Evolutionary conservation across 1,284 basidiomycete genomes (phyloP), one percentile per base, ranked within the genome.

Genomic region (Boletellus sp.): DNA sequence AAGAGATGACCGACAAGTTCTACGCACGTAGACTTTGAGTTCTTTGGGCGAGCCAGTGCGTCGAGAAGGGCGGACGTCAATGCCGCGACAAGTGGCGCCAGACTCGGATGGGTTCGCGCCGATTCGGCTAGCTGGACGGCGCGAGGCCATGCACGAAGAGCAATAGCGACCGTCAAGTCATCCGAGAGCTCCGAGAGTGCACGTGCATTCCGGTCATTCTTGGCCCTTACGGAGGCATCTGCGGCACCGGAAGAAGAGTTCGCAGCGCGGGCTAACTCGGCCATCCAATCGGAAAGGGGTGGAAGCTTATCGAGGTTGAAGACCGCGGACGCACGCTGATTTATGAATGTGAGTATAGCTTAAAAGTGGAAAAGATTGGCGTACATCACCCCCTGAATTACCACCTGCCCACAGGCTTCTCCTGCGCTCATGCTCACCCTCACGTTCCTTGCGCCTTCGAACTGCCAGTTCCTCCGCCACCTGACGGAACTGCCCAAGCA

Each of bases 141-240:
- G 60, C 88, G 83, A 30, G 90, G 85, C 90, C 93, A 98, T 60
- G 93, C 85, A 45, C 91, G 80, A 45, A 94, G 75, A 1, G 95
- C 91, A 56, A 98, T 95, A 3, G 91, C 83, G 15, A 99, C 94
- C 0, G 91, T 91, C 10, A 98, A 72, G 44, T 96, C 86, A 66
- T 99, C 97, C 4, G 88, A 84, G 73, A 93, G 94, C 56, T 97
- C 93, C 50, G 88, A 86, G 19, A 93, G 83, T 85, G 90, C 97
- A 16, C 87, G 80, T 5, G 84, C 73, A 68, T 96, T 91, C 49
- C 83, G 80, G 60, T 91, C 89, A 0, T 79, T 74, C 64, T 88
- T 89, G 54, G 85, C 84, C 62, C 85, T 86, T 12, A 79, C 58
- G 74, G 74, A 48, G 1, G 53, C 54, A 12, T 67, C 64, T 26